Evolutionary conservation across 352 stramenopile genomes (phyloP), one percentile per base, ranked within the genome.

Genomic region (Paralagenidium karlingii): DNA sequence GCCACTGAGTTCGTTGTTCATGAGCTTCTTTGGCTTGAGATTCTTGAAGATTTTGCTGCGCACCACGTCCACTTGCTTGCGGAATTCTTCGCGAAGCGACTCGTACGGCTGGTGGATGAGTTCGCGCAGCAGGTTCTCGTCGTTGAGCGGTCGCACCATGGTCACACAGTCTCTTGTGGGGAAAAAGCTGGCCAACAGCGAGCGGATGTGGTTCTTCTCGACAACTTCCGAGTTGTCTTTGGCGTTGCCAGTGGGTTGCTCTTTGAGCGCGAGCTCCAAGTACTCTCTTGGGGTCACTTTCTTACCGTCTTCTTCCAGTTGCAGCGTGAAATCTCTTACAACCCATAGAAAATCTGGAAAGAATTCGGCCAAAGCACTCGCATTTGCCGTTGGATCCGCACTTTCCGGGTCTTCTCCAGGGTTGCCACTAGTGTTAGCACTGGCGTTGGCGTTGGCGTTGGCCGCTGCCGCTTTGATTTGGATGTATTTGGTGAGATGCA

Each of bases 401-500:
- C 16, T 36, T 20, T 32, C 18, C 21, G 7, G 15, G 8, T 29
- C 36, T 8, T 29, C 30, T 12, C 7, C 36, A 7, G 15, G 20
- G 8, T n/a, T n/a, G n/a, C n/a, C n/a, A n/a, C n/a, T n/a, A n/a
- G 33, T 38, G 15, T 39, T 41, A 9, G 51, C 41, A 20, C 24
- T 20, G 7, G 22, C 20, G 11, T 36, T 30, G 15, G 29, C 16
- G 2, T 33, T 30, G 19, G 43, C 45, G 13, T 60, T 60, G 13
- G 62, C 64, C 20, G 28, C 38, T 18, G 52, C 31, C 16, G 59
- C 62, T 25, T 58, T 79, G 37, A 68, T 87, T 50, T 93, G 73
- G 47, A 94, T 93, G 58, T 92, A 68, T 51, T 94, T 94, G 31
- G 82, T 83, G 22, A 95, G 47, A 53, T 95, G 88, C 10, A 92